Percentiles rank a stretch among this genome's conserved stretches.
Evolutionary conservation across 805 yeast genomes (phyloP).

Genomic region (Hanseniaspora valbyensis): DNA sequence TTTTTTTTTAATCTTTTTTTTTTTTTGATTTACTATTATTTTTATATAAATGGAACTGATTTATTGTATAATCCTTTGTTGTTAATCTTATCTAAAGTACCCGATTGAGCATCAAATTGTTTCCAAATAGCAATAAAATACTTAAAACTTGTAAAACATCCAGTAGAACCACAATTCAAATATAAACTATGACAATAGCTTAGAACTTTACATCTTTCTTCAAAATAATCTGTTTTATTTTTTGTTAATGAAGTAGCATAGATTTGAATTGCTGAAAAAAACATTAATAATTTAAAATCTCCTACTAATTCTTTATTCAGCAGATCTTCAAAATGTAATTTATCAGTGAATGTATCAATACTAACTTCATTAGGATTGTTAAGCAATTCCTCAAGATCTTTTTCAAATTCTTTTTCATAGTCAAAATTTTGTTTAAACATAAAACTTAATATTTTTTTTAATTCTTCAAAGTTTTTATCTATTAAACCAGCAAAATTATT

Average conservation of each 20-base stretch:
- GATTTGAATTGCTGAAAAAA: constrained; percentile 15
- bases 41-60: constrained; percentile 12
- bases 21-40: too few species aligned
- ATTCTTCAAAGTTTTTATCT: neutral
- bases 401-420: neutral
- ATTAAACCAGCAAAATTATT: constrained; percentile 1
- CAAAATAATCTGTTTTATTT: constrained; percentile 2
- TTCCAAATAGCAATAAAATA: constrained; percentile 8
- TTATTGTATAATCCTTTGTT: neutral
- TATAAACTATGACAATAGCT: constrained; percentile 16
- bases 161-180: constrained; percentile 18
- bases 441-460: neutral
- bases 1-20: neutral
- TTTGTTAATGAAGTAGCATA: constrained; percentile 12
- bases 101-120: neutral
- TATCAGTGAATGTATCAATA: neutral
- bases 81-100: neutral
- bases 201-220: constrained; percentile 15
- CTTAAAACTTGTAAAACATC: constrained; percentile 11
- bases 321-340: constrained; percentile 3
- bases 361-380: neutral
- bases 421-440: neutral
- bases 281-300: constrained; percentile 19
- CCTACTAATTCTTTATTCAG: constrained; percentile 13
- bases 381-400: neutral